A percentile compares a stretch with the other conserved stretches of the same genome.
These are phyloP conservation scores for Fraxinus americana DNA, from an alignment of 257 asterid genomes.

Conservation along the genomic window DNA sequence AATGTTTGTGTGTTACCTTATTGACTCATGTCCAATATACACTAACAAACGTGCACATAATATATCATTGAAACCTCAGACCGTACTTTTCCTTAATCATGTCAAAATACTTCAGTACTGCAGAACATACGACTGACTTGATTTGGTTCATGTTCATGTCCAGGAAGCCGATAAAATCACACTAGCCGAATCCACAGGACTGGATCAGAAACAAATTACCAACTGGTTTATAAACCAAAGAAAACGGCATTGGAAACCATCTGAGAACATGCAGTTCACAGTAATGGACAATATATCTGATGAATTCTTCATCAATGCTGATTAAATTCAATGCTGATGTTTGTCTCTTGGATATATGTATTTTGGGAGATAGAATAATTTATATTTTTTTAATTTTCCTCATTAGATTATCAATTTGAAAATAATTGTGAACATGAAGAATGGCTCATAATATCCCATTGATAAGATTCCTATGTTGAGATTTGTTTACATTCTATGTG, in stretches of 20 bases:
- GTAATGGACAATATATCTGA: slow-evolving; percentile 76
- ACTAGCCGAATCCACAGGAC: slow-evolving; percentile 78
- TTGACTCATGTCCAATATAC: too few relatives aligned
- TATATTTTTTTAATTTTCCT: too few relatives aligned
- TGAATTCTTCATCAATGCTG: slow-evolving; percentile 36
- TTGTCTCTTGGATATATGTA: not conserved
- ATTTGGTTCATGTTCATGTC: not conserved
- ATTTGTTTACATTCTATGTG: too few relatives aligned
- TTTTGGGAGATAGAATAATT: too few relatives aligned
- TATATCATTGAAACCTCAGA: too few relatives aligned
- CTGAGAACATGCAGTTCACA: slow-evolving; percentile 89
- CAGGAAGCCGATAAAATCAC: slow-evolving; percentile 80
- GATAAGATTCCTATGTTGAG: too few relatives aligned
- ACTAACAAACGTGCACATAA: too few relatives aligned
- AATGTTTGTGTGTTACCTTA: too few relatives aligned
- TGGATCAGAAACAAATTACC: slow-evolving; percentile 91
- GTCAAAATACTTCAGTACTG: not conserved
- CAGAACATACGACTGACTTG: not conserved
- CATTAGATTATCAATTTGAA: not conserved
- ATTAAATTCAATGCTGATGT: not conserved
- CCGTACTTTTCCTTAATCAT: too few relatives aligned
- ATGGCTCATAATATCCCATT: not conserved
- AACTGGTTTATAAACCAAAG: slow-evolving; percentile 97
- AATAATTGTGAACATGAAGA: too few relatives aligned
- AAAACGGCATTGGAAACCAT: slow-evolving; percentile 95